Evolutionary conservation across 495 filamentous ascomycete species (phyloP).

Genomic region (Rhypophila decipiens): DNA sequence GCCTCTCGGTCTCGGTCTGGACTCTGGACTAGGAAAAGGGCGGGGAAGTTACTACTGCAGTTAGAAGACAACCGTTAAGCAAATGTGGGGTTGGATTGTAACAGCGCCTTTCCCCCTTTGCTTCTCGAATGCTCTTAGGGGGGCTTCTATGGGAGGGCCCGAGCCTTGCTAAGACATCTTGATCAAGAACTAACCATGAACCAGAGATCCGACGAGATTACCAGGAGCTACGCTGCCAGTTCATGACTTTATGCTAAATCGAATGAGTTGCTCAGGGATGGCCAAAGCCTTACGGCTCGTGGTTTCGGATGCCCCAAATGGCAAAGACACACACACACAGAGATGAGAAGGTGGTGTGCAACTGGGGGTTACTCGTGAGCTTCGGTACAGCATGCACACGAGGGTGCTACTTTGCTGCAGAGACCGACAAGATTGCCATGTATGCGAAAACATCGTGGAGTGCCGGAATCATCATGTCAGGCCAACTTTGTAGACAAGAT

Average conservation of each 20-base stretch:
- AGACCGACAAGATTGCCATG: too few relatives aligned
- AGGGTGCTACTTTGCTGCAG: too few relatives aligned
- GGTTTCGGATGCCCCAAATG: slow-evolving; percentile 5
- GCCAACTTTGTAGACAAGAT: too few relatives aligned
- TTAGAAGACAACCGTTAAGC: too few relatives aligned
- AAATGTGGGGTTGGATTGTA: slow-evolving; percentile 13
- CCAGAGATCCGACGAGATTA: slow-evolving; percentile 19
- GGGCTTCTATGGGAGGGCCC: slow-evolving; percentile 9
- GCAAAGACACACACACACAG: too few relatives aligned
- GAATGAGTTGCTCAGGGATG: slow-evolving; percentile 7
- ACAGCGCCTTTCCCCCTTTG: background rate
- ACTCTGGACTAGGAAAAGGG: too few relatives aligned
- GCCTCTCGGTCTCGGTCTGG: too few relatives aligned
- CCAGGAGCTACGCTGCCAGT: slow-evolving; percentile 18
- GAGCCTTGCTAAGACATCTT: slow-evolving; percentile 9
- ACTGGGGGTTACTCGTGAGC: too few relatives aligned
- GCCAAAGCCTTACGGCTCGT: slow-evolving; percentile 14
- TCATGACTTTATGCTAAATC: slow-evolving; percentile 32
- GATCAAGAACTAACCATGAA: slow-evolving; percentile 7
- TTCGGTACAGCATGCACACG: too few relatives aligned
- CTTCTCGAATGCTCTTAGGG: slow-evolving; percentile 20
- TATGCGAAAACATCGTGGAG: too few relatives aligned
- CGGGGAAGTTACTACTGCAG: too few relatives aligned
- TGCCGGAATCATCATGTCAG: too few relatives aligned
- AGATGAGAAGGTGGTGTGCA: background rate